A percentile compares a stretch with the other conserved stretches of the same genome.
phyloP scores from a whole-genome alignment of 1,284 basidiomycete genomes.

The Pisolithus thermaeus region DNA sequence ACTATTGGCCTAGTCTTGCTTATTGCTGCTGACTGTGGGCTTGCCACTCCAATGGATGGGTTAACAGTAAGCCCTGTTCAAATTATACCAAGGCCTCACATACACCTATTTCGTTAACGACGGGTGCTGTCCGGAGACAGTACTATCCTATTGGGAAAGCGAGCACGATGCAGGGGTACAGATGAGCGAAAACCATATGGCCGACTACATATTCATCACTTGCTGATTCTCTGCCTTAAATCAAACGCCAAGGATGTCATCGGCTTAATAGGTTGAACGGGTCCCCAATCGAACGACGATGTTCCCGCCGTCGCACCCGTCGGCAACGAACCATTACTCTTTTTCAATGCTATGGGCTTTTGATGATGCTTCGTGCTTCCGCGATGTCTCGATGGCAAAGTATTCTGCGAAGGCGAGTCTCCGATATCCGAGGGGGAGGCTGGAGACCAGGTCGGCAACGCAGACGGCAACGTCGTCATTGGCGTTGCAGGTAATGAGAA shows the following conservation, averaged over 20 bases:
- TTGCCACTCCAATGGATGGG: too few relatives aligned
- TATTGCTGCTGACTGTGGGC: too few relatives aligned
- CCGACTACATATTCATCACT: not conserved
- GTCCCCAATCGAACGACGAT: slow-evolving; percentile 56
- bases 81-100: too few relatives aligned
- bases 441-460: slow-evolving; percentile 18
- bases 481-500: slow-evolving; percentile 15
- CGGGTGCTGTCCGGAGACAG: too few relatives aligned
- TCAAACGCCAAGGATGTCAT: slow-evolving; percentile 30
- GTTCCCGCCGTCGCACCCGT: slow-evolving; percentile 4
- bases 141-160: too few relatives aligned
- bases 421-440: slow-evolving; percentile 12
- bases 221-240: slow-evolving; percentile 12
- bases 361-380: slow-evolving; percentile 35
- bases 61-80: too few relatives aligned
- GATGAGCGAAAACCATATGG: too few relatives aligned
- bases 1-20: too few relatives aligned
- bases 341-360: slow-evolving; percentile 38
- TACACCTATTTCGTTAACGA: too few relatives aligned
- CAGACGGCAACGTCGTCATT: slow-evolving; percentile 17
- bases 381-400: slow-evolving; percentile 25
- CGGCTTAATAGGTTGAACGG: slow-evolving; percentile 44
- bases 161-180: too few relatives aligned
- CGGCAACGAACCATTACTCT: slow-evolving; percentile 21
- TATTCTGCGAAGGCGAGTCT: slow-evolving; percentile 18